A percentile compares a stretch with the other conserved stretches of the same genome.
These are phyloP conservation scores for Hanseniaspora occidentalis DNA, from an alignment of 805 yeast species.

Conservation along the genomic window DNA sequence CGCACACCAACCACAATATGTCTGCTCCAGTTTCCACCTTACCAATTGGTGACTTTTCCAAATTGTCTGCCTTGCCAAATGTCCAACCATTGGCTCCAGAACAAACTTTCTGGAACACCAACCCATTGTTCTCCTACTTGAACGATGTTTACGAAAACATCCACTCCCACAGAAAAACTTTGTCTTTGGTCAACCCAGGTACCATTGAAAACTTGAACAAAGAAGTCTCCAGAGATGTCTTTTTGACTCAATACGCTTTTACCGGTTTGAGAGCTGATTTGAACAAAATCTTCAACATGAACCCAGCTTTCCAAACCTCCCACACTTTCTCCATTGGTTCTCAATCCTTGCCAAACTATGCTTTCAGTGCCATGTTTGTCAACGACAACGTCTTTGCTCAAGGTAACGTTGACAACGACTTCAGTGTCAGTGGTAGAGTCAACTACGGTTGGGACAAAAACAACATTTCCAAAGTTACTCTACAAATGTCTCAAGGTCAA, in stretches of 20 bases:
- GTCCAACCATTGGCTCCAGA: conserved; percentile 44
- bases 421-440: conserved; percentile 74
- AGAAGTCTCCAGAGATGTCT: conserved; percentile 90
- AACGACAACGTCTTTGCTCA: conserved; percentile 76
- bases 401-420: conserved; percentile 83
- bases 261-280: conserved; percentile 95
- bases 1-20: conserved; percentile 9
- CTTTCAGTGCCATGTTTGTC: conserved; percentile 82
- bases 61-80: conserved; percentile 34
- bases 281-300: conserved; percentile 78
- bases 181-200: conserved; percentile 85
- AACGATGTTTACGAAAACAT: conserved; percentile 64
- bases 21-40: conserved; percentile 28
- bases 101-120: conserved; percentile 61
- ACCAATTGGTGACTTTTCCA: conserved; percentile 48
- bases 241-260: conserved; percentile 78
- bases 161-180: conserved; percentile 64
- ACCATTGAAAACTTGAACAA: conserved; percentile 85
- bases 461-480: conserved; percentile 68
- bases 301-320: conserved; percentile 93
- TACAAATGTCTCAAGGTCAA: conserved; percentile 80
- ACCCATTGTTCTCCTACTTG: conserved; percentile 70
- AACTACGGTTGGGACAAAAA: conserved; percentile 82
- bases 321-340: conserved; percentile 89
- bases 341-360: conserved; percentile 75